Conservation (phyloP, 2,329 filamentous ascomycete species). For the Phymatotrichopsis omnivora region DNA sequence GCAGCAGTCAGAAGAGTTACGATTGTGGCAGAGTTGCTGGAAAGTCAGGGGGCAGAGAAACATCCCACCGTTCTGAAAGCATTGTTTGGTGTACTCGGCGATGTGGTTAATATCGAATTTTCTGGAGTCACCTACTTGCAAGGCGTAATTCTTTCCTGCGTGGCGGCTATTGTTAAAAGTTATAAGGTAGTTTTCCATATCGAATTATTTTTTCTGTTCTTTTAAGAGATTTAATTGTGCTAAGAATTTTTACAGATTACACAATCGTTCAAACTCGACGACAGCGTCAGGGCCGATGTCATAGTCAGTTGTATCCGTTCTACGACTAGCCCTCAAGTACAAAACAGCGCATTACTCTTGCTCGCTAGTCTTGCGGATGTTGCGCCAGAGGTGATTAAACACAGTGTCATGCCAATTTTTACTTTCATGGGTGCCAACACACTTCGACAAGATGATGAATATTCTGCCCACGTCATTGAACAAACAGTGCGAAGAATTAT, state of each 20-base stretch:
- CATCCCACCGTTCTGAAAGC: conserved; percentile 67
- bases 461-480: conserved; percentile 90
- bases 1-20: conserved; percentile 65
- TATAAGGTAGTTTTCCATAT: conserved; percentile 43
- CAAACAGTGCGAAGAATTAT: conserved; percentile 92
- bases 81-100: conserved; percentile 74
- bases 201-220: neutral
- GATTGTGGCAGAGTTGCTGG: conserved; percentile 78
- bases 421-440: conserved; percentile 94
- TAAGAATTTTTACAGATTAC: conserved; percentile 35
- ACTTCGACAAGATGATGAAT: conserved; percentile 86
- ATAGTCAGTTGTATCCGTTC: conserved; percentile 91
- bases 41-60: conserved; percentile 63
- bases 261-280: conserved; percentile 58
- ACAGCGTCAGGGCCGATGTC: conserved; percentile 73
- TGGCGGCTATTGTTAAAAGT: conserved; percentile 73
- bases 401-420: conserved; percentile 98
- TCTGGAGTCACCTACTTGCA: conserved; percentile 86
- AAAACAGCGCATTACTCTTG: conserved; percentile 79
- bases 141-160: conserved; percentile 67
- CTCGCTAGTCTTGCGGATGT: conserved; percentile 79
- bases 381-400: conserved; percentile 80
- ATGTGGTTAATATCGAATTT: conserved; percentile 75
- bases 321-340: conserved; percentile 83
- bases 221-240: neutral